These are phyloP conservation scores for Penicillium sp. DNA, from an alignment of 2,329 filamentous ascomycete genomes.

Conservation along the genomic window DNA sequence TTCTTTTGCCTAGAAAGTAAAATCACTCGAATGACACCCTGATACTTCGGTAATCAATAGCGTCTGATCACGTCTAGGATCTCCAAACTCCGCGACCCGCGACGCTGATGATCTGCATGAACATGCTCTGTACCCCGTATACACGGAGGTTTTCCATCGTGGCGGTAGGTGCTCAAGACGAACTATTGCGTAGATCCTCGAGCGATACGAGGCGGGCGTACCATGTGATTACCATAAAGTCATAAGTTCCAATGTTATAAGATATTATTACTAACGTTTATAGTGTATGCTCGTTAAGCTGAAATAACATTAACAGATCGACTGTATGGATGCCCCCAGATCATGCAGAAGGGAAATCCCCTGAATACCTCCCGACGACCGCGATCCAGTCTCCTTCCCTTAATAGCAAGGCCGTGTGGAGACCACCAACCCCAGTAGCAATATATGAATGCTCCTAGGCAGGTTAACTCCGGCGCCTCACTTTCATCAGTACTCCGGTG, in stretches of 20 bases:
- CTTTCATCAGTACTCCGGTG: neutral
- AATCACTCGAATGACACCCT: neutral
- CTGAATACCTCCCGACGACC: neutral
- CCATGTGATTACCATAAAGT: neutral
- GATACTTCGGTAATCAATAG: neutral
- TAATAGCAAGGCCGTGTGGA: neutral
- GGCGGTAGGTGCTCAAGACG: neutral
- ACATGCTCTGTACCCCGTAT: neutral
- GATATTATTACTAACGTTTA: neutral
- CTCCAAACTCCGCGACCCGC: neutral
- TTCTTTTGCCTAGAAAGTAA: no score
- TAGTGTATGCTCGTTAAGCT: neutral
- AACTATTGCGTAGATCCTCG: constrained; percentile 1
- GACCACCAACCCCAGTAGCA: neutral
- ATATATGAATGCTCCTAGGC: neutral
- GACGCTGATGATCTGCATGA: neutral
- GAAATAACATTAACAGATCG: neutral
- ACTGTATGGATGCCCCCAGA: no score
- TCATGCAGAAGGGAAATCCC: no score
- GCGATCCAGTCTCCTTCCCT: neutral
- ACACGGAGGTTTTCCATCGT: neutral
- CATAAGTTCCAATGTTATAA: neutral
- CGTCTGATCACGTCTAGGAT: neutral
- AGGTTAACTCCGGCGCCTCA: neutral
- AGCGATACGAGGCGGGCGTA: neutral